Evolutionary conservation across 805 yeast genomes (phyloP).

Genomic region (Sporopachydermia lactativora): DNA sequence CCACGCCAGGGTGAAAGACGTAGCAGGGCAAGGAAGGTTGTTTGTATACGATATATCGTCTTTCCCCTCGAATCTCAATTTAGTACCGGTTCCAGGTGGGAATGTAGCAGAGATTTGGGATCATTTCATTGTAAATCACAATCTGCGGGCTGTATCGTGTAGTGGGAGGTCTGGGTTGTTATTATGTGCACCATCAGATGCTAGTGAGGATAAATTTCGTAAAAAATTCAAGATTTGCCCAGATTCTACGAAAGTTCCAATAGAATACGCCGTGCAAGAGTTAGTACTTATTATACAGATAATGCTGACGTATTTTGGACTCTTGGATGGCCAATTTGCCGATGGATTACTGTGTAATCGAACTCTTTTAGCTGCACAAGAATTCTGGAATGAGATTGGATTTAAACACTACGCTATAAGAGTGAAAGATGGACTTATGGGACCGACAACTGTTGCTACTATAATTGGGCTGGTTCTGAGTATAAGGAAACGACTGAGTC

Average conservation of each 20-base stretch:
- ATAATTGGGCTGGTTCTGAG: constrained; percentile 65
- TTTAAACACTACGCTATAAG: constrained; percentile 16
- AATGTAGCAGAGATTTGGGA: constrained; percentile 35
- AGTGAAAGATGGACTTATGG: constrained; percentile 39
- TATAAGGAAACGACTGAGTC: constrained; percentile 48
- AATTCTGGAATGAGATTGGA: constrained; percentile 81
- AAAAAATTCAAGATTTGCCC: constrained; percentile 50
- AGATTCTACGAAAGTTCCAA: constrained; percentile 28
- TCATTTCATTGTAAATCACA: constrained; percentile 57
- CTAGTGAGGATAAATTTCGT: constrained; percentile 69
- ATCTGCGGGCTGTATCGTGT: constrained; percentile 65
- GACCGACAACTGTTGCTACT: constrained; percentile 62
- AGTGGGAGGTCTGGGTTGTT: constrained; percentile 75
- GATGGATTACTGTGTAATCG: constrained; percentile 78
- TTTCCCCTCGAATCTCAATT: constrained; percentile 57
- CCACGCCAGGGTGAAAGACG: constrained; percentile 55
- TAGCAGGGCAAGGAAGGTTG: constrained; percentile 39
- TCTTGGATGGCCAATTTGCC: constrained; percentile 51
- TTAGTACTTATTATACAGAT: constrained; percentile 64
- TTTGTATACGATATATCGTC: constrained; percentile 77
- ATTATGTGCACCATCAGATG: constrained; percentile 56
- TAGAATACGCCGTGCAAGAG: constrained; percentile 57
- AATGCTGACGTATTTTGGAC: constrained; percentile 61
- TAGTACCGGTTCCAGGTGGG: constrained; percentile 58
- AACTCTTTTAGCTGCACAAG: constrained; percentile 54